Percentiles rank a stretch among this genome's conserved stretches.
Conservation (phyloP, 1,139 yeast genomes). For the Candida frijolesensis region DNA sequence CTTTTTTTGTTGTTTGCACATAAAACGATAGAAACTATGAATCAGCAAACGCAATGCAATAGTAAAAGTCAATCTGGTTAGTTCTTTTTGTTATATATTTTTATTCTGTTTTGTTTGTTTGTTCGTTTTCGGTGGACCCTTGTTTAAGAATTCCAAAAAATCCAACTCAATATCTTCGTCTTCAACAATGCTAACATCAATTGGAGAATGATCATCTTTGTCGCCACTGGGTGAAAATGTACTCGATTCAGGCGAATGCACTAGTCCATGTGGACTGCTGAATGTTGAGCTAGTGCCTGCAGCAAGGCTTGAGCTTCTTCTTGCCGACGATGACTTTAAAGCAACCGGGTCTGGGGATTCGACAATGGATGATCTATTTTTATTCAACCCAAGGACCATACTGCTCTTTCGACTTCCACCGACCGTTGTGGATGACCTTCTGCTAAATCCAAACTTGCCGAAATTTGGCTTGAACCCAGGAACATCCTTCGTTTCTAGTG, state of each 20-base stretch:
- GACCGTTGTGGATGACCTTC: neutral
- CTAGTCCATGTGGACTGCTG: neutral
- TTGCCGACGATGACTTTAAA: neutral
- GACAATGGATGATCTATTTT: constrained; percentile 14
- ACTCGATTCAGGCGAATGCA: neutral
- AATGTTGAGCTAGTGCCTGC: neutral
- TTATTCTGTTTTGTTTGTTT: neutral
- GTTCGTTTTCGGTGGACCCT: constrained; percentile 33
- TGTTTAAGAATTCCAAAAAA: constrained; percentile 48
- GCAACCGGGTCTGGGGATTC: constrained; percentile 13
- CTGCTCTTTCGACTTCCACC: neutral
- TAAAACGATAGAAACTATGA: neutral
- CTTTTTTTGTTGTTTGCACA: neutral
- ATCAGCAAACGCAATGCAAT: neutral
- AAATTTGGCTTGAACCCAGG: constrained; percentile 32
- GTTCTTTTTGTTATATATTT: neutral
- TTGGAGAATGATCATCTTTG: neutral
- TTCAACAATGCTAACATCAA: neutral
- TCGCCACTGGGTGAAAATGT: constrained; percentile 1
- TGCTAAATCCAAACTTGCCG: constrained; percentile 32
- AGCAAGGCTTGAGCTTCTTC: constrained; percentile 2
- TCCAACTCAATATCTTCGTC: constrained; percentile 43
- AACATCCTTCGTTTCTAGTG: neutral
- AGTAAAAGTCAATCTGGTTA: neutral
- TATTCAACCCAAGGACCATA: constrained; percentile 7